phyloP scores from a whole-genome alignment of 108 stramenopile genomes.

The Cylindrotheca fusiformis region DNA sequence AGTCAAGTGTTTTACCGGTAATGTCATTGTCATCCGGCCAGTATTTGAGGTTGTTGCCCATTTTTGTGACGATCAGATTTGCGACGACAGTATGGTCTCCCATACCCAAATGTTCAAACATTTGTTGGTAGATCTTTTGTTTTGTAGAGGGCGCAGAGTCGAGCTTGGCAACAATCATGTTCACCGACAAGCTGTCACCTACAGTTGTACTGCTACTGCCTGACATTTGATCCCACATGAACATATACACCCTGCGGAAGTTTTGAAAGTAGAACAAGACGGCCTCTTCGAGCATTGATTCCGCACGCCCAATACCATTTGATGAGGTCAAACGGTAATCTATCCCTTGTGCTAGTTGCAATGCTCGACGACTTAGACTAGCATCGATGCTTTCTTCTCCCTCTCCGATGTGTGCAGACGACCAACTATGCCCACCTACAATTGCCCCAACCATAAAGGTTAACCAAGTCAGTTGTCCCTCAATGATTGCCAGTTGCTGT shows the following conservation, averaged over 20 bases:
- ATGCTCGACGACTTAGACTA: slow-evolving; percentile 79
- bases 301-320: slow-evolving; percentile 76
- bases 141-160: slow-evolving; percentile 85
- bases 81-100: slow-evolving; percentile 94
- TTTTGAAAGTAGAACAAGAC: slow-evolving; percentile 89
- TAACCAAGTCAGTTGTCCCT: slow-evolving; percentile 96
- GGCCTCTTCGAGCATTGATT: slow-evolving; percentile 76
- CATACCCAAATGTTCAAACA: slow-evolving; percentile 94
- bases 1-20: slow-evolving; percentile 85
- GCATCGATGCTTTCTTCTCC: slow-evolving; percentile 95
- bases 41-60: slow-evolving; percentile 95
- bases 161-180: slow-evolving; percentile 70
- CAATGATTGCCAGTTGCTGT: slow-evolving; percentile 76
- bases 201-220: slow-evolving; percentile 12
- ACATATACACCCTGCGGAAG: slow-evolving; percentile 92
- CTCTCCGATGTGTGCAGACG: slow-evolving; percentile 82
- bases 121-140: slow-evolving; percentile 91
- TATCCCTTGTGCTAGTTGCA: slow-evolving; percentile 86
- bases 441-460: slow-evolving; percentile 92
- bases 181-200: slow-evolving; percentile 48
- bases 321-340: slow-evolving; percentile 85
- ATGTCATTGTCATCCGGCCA: slow-evolving; percentile 93
- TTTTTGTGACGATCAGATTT: slow-evolving; percentile 94
- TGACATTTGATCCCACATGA: slow-evolving; percentile 93
- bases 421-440: slow-evolving; percentile 92